phyloP scores from a whole-genome alignment of 768 basidiomycete genomes.

The Melanogaster broomeanus region DNA sequence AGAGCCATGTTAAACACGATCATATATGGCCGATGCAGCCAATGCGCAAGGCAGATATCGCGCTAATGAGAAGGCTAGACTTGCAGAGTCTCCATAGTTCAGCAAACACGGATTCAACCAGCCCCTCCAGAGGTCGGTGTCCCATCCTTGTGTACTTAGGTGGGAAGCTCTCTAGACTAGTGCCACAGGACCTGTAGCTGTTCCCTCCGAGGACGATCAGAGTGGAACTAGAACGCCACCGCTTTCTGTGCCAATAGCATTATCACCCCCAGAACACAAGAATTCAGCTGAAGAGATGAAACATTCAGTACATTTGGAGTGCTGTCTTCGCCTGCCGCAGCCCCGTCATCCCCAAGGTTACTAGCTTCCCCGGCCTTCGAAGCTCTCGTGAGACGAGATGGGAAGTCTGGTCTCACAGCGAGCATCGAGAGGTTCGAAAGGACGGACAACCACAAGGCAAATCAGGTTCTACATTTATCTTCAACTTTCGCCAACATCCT shows the following conservation, averaged over 20 bases:
- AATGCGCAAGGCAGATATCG: slow-evolving; percentile 46
- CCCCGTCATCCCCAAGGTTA: slow-evolving; percentile 8
- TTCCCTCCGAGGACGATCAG: neutral
- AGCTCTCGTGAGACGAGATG: slow-evolving; percentile 9
- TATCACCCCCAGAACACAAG: neutral
- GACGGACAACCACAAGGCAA: slow-evolving; percentile 2
- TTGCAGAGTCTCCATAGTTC: slow-evolving; percentile 35
- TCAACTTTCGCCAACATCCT: slow-evolving; percentile 6
- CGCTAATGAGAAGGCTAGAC: slow-evolving; percentile 37
- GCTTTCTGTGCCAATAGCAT: neutral
- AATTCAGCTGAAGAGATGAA: neutral
- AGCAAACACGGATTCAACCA: slow-evolving; percentile 8
- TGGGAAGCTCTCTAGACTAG: slow-evolving; percentile 3
- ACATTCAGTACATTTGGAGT: slow-evolving; percentile 19
- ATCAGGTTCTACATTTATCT: neutral
- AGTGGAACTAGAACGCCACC: neutral
- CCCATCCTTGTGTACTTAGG: neutral
- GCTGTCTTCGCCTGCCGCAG: slow-evolving; percentile 20
- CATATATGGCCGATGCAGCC: slow-evolving; percentile 49
- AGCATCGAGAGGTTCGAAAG: slow-evolving; percentile 23
- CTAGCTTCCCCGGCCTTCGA: slow-evolving; percentile 25
- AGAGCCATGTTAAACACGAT: slow-evolving; percentile 46
- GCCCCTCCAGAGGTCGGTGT: slow-evolving; percentile 19
- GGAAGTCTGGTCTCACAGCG: slow-evolving; percentile 6
- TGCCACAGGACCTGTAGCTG: slow-evolving; percentile 6